These are phyloP conservation scores for Eucalyptus pauciflora DNA, from an alignment of 345 rosid species.

Conservation along the genomic window DNA sequence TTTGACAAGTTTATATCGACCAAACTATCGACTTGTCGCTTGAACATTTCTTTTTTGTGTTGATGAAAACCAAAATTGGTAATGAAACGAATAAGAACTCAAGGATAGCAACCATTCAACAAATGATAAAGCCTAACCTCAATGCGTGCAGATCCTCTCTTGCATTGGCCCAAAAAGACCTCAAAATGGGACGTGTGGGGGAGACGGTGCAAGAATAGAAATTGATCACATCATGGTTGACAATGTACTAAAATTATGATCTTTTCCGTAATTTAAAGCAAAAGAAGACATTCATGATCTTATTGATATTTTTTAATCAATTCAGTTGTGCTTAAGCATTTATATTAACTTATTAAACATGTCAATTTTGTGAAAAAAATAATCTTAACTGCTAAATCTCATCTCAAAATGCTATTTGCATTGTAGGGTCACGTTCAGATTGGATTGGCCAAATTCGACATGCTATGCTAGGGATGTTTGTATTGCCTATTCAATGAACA, in stretches of 20 bases:
- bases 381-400: not conserved
- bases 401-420: not conserved
- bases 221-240: not conserved
- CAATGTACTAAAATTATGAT: not conserved
- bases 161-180: not conserved
- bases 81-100: not conserved
- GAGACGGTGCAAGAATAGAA: not conserved
- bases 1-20: not conserved
- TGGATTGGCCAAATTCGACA: not conserved
- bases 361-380: not conserved
- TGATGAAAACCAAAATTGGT: not conserved
- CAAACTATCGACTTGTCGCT: not conserved
- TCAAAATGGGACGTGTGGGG: not conserved
- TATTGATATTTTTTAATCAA: not conserved
- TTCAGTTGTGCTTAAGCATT: not conserved
- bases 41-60: not conserved
- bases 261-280: not conserved
- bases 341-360: not conserved
- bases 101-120: not conserved
- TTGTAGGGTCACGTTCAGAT: not conserved
- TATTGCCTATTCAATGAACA: not conserved
- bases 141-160: not conserved
- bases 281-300: not conserved
- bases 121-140: not conserved
- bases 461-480: not conserved